Conservation (phyloP, 129 eudicot species). For the Chrysanthemum seticuspe region DNA sequence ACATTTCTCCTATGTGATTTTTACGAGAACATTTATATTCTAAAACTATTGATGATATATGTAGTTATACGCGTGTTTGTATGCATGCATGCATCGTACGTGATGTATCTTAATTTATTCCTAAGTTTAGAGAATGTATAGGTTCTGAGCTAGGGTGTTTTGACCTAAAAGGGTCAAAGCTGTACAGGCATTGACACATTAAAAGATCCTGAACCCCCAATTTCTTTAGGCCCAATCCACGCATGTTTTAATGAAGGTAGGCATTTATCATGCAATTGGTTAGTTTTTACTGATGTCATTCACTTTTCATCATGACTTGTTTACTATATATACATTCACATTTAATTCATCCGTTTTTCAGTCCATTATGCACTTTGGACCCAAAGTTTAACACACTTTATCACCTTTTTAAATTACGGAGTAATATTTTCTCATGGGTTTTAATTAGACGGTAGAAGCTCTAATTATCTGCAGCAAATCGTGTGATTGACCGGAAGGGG, state of each 20-base stretch:
- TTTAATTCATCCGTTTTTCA: neutral
- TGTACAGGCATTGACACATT: neutral
- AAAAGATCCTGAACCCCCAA: conserved; percentile 18
- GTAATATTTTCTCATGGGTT: neutral
- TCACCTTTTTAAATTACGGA: neutral
- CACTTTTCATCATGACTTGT: conserved; percentile 18
- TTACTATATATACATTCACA: conserved; percentile 18
- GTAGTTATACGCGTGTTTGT: neutral
- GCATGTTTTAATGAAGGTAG: conserved; percentile 23
- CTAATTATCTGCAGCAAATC: too few relatives aligned
- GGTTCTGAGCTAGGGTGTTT: conserved; percentile 17
- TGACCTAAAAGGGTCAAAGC: conserved; percentile 19
- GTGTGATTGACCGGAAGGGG: too few relatives aligned
- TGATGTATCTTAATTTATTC: neutral
- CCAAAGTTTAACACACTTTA: neutral
- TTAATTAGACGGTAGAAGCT: neutral
- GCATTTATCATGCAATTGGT: conserved; percentile 29
- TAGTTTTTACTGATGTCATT: conserved; percentile 31
- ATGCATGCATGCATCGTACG: neutral
- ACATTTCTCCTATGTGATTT: too few relatives aligned
- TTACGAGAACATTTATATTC: too few relatives aligned
- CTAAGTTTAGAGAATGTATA: neutral
- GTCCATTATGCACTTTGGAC: neutral
- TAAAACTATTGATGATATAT: too few relatives aligned
- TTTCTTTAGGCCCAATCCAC: conserved; percentile 8